Evolutionary conservation across 352 stramenopile species (phyloP).

Genomic region (Phytopythium oedochilum): DNA sequence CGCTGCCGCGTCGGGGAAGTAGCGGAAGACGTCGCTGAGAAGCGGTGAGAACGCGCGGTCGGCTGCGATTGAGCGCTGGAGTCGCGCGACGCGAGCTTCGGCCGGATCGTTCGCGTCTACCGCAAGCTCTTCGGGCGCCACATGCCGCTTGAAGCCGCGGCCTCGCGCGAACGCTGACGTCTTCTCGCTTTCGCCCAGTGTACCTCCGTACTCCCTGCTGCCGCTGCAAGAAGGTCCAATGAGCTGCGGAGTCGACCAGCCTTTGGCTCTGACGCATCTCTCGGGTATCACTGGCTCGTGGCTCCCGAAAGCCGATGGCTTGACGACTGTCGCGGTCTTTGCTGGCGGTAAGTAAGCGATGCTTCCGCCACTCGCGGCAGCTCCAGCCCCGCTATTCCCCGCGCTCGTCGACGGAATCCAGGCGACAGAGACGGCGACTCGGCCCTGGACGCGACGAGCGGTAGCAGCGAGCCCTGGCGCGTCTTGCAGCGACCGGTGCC

Average conservation of each 20-base stretch:
- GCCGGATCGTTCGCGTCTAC: constrained; percentile 79
- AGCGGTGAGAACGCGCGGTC: constrained; percentile 4
- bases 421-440: constrained; percentile 31
- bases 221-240: constrained; percentile 12
- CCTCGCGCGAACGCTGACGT: constrained; percentile 6
- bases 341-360: background rate
- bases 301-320: background rate
- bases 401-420: constrained; percentile 24
- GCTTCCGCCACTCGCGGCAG: background rate
- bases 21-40: constrained; percentile 39
- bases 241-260: background rate
- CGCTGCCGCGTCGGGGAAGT: background rate
- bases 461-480: constrained; percentile 32
- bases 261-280: background rate
- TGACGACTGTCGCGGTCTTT: background rate
- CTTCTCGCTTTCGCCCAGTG: constrained; percentile 20
- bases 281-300: background rate
- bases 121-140: constrained; percentile 20
- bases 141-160: constrained; percentile 54
- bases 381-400: background rate
- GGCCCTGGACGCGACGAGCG: constrained; percentile 38
- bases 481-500: constrained; percentile 61
- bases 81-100: constrained; percentile 41
- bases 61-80: constrained; percentile 20
- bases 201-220: constrained; percentile 29